Base-by-base conservation (phyloP, 1,284 basidiomycete species). In the Cryptococcus wingfieldii region DNA sequence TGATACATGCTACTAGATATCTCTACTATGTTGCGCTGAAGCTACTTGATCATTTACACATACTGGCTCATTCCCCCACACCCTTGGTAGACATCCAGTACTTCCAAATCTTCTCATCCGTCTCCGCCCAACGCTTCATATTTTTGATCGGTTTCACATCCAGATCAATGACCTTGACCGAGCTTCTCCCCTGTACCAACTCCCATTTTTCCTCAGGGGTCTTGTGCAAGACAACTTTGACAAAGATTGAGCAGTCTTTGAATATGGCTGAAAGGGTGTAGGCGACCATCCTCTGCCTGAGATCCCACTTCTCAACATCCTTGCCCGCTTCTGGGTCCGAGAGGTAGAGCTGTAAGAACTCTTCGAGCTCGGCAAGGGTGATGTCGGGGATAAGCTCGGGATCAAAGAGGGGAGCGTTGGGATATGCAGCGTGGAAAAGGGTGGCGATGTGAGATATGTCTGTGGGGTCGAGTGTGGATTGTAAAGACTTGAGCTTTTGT, bases 171-270 rank as follows among this genome's bases (percentile, higher is more conserved):
- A 91, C 77, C 34, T 83, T 85, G 41, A 88, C 80, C 18, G 76
- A 76, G 4, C 58, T 62, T 34, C 55, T 55, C 46, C 47, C 56
- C 27, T 52, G n/a, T 19, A 58, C 61, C 25, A 68, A 43, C 13
- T 51, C 34, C 52, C 56, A 61, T 13, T 42, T 47, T 31, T 51
- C 54, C 12, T 23, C 25, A 28, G 19, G 18, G 13, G 31, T 34
- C 27, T 39, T 23, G 16, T 53, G 46, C 23, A 34, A 50, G 14
- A 39, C 23, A 8, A 23, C 45, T 9, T 77, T 83, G 41, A 93
- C 68, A 60, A 97, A 88, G 55, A 97, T 74, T 2, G 91, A 95
- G 75, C 93, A 97, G 74, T 98, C 94, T 74, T 97, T 98, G 82
- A 97, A 92, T 12, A 88, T 89, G n/a, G 90, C 89, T 9, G 89